Conservation (phyloP, 2,329 filamentous ascomycete species). For the Sordariomycetes sp. region DNA sequence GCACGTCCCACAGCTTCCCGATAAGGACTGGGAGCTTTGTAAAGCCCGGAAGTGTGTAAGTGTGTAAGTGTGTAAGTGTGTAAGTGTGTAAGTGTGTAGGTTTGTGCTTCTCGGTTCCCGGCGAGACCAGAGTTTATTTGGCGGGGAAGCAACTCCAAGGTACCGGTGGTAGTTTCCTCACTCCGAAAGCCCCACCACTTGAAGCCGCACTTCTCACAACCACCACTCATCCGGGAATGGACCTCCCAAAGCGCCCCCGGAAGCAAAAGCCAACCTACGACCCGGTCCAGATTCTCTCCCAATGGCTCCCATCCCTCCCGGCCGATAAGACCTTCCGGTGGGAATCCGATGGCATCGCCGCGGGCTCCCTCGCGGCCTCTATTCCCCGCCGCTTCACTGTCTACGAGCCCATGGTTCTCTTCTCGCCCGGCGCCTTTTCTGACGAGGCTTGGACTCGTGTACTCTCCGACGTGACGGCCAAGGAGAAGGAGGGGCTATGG, state of each 20-base stretch:
- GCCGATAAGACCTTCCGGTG: neutral
- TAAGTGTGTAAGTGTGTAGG: too few species aligned
- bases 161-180: too few species aligned
- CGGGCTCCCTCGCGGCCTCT: neutral
- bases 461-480: conserved; percentile 15
- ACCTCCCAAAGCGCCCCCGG: neutral
- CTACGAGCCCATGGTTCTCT: conserved; percentile 50
- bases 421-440: conserved; percentile 48
- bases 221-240: neutral
- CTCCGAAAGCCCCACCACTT: neutral
- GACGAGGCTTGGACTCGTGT: conserved; percentile 25
- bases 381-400: conserved; percentile 46
- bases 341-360: neutral
- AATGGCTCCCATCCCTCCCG: neutral
- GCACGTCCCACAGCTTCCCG: too few species aligned
- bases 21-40: too few species aligned
- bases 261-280: neutral
- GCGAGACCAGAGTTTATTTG: too few species aligned
- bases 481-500: conserved; percentile 31
- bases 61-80: too few species aligned
- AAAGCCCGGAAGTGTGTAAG: too few species aligned
- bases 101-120: too few species aligned
- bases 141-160: too few species aligned
- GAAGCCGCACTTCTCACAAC: neutral
- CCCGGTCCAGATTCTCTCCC: neutral